Base-by-base conservation (phyloP, 257 asterid genomes). In the Leptodermis oblonga region DNA sequence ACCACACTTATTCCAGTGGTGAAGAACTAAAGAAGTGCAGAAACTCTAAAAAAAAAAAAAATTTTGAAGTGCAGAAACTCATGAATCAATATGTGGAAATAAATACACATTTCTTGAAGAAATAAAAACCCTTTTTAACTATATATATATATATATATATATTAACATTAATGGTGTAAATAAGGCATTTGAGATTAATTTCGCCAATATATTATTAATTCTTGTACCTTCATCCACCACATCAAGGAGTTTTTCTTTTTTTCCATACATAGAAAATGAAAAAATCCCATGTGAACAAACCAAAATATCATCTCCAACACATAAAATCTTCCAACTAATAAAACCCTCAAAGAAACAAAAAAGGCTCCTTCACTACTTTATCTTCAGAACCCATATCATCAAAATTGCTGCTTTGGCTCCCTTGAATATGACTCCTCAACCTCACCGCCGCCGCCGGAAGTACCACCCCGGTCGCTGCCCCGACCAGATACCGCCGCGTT, bases 401-500 rank as follows among this genome's bases (percentile, higher is more conserved):
- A 53, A 30, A 26, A 59, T 52, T 34, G 18, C 54, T 25, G 37
- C 58, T 43, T 45, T 34, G 48, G 9, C 62, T 49, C 41, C 56
- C 25, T 69, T n/a, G n/a, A n/a, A n/a, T n/a, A n/a, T 56, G 65
- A 46, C n/a, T 54, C 33, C n/a, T 60, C 36, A 46, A 61, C 60
- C 62, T 70, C 34, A 73, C 73, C 34, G 70, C 67, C 34, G 70
- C 67, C 0, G 79, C 26, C 0, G 77, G 81, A 68, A 79, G 77
- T 4, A 22, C 48, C 15, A 73, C 80, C 68, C 70, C 68, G 15
- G 17, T 15, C 11, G 84, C 77, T 23, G 54, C n/a, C 62, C 88
- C 86, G 51, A 78, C 37, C 34, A 79, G 78, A 73, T 72, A 79
- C 25, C 75, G 70, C 4, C 53, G 67, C 4, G 88, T 79, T 25